phyloP scores from a whole-genome alignment of 805 yeast genomes.

The Zygotorulaspora florentina region DNA sequence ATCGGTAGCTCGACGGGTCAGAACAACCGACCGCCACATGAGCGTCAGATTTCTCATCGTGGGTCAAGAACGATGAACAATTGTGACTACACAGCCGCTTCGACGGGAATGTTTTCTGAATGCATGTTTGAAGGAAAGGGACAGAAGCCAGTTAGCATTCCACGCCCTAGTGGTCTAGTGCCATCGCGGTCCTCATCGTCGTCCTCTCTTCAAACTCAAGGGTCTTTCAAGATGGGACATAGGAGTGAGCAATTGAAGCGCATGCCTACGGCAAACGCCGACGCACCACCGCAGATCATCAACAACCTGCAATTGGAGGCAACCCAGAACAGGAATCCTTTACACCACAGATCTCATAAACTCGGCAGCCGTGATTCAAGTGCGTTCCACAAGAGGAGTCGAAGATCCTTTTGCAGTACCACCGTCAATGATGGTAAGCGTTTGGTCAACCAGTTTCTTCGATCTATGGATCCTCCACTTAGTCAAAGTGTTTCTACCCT shows the following conservation, averaged over 20 bases:
- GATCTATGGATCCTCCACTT: slow-evolving; percentile 18
- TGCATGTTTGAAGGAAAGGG: slow-evolving; percentile 21
- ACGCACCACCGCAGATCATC: not conserved
- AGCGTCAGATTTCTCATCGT: slow-evolving; percentile 7
- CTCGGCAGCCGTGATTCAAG: not conserved
- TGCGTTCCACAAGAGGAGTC: slow-evolving; percentile 4
- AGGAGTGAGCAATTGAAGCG: slow-evolving; percentile 3
- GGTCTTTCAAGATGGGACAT: not conserved
- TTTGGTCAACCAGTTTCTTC: slow-evolving; percentile 27
- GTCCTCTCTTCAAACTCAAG: not conserved
- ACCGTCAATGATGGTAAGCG: slow-evolving; percentile 22
- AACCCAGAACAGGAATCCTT: not conserved
- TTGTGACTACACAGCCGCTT: slow-evolving; percentile 27
- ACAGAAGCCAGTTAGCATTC: slow-evolving; percentile 8
- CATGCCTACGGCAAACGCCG: slow-evolving; percentile 2
- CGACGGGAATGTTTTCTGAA: slow-evolving; percentile 29
- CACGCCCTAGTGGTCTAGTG: slow-evolving; percentile 4
- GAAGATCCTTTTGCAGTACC: slow-evolving; percentile 9
- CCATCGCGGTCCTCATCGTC: slow-evolving; percentile 5
- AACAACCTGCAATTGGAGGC: not conserved
- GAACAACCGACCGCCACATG: slow-evolving; percentile 4
- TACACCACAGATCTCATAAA: not conserved
- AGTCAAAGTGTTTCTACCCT: not conserved
- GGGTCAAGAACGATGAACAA: slow-evolving; percentile 1
- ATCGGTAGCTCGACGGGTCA: not conserved